phyloP scores from a whole-genome alignment of 768 basidiomycete species.

The Mycena maculata region DNA sequence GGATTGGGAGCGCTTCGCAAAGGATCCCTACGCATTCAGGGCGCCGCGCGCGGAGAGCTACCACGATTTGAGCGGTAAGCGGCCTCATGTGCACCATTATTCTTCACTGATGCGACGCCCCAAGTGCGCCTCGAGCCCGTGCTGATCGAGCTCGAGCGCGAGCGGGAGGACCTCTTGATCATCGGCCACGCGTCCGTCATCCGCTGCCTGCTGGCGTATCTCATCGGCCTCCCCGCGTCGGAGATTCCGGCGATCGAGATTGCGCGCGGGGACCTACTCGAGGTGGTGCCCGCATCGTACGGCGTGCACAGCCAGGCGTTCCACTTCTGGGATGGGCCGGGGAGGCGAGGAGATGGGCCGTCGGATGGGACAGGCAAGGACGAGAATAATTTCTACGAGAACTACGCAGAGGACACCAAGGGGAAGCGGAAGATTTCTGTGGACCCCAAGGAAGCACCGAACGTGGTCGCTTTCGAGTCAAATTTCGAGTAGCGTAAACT shows the following conservation, averaged over 20 bases:
- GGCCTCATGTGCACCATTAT: slow-evolving; percentile 12
- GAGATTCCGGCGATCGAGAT: slow-evolving; percentile 99
- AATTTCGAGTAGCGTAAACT: no score
- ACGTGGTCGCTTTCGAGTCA: background rate
- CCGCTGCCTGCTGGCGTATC: slow-evolving; percentile 92
- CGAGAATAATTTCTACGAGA: slow-evolving; percentile 88
- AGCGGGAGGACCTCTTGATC: slow-evolving; percentile 94
- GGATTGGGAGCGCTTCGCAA: slow-evolving; percentile 93
- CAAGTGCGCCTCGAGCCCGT: slow-evolving; percentile 93
- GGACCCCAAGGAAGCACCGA: slow-evolving; percentile 19
- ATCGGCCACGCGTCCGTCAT: slow-evolving; percentile 98
- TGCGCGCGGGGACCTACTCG: slow-evolving; percentile 95
- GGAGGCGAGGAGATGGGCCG: slow-evolving; percentile 55
- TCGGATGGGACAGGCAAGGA: slow-evolving; percentile 58
- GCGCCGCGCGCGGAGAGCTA: slow-evolving; percentile 97
- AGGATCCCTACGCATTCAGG: slow-evolving; percentile 92
- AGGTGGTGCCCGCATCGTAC: slow-evolving; percentile 89
- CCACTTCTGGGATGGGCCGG: slow-evolving; percentile 93
- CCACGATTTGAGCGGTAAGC: slow-evolving; percentile 88
- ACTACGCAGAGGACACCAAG: slow-evolving; percentile 82
- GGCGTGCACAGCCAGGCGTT: slow-evolving; percentile 92
- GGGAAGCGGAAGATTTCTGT: slow-evolving; percentile 60
- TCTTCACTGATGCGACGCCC: slow-evolving; percentile 8
- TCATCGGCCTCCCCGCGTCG: slow-evolving; percentile 92
- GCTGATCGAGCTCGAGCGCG: slow-evolving; percentile 93